Evolutionary conservation across 2,329 filamentous ascomycete species (phyloP).

Genomic region (Venturiaceae sp.): DNA sequence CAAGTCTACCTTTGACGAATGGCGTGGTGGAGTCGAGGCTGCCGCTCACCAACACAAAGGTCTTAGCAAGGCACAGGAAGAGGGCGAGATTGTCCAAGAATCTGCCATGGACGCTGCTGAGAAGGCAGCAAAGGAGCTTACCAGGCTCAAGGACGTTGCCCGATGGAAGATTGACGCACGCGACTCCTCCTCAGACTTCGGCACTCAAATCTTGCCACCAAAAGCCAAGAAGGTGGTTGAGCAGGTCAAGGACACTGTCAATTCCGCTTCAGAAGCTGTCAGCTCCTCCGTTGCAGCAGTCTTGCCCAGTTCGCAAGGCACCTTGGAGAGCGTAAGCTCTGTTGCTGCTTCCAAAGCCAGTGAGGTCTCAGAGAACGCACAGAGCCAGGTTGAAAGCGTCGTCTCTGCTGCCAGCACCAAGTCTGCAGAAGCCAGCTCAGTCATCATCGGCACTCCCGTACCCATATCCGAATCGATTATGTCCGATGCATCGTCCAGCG

Average conservation of each 20-base stretch:
- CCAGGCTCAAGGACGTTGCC: conserved; percentile 71
- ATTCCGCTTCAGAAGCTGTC: conserved; percentile 14
- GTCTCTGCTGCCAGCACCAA: conserved; percentile 15
- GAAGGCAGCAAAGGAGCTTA: conserved; percentile 68
- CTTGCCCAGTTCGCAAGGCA: background rate
- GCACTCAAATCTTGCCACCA: conserved; percentile 52
- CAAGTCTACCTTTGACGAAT: conserved; percentile 71
- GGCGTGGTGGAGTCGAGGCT: conserved; percentile 72
- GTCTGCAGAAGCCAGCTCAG: conserved; percentile 2
- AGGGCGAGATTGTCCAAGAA: conserved; percentile 61
- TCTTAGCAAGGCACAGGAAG: conserved; percentile 57
- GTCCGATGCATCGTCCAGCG: background rate
- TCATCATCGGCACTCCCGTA: conserved; percentile 2
- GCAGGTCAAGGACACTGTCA: conserved; percentile 23
- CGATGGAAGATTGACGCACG: conserved; percentile 70
- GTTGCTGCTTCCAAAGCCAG: conserved; percentile 11
- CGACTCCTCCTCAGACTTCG: conserved; percentile 72
- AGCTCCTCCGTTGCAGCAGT: background rate
- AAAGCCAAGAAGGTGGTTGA: conserved; percentile 35
- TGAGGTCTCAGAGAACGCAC: background rate
- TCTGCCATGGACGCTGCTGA: conserved; percentile 74
- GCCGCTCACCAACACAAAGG: conserved; percentile 66
- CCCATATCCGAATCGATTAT: conserved; percentile 17
- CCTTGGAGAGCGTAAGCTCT: conserved; percentile 18
- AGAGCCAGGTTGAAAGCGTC: conserved; percentile 9